Evolutionary conservation across 2,329 filamentous ascomycete genomes (phyloP), one percentile per base, ranked within the genome.

Genomic region (Trichoderma lentiforme): DNA sequence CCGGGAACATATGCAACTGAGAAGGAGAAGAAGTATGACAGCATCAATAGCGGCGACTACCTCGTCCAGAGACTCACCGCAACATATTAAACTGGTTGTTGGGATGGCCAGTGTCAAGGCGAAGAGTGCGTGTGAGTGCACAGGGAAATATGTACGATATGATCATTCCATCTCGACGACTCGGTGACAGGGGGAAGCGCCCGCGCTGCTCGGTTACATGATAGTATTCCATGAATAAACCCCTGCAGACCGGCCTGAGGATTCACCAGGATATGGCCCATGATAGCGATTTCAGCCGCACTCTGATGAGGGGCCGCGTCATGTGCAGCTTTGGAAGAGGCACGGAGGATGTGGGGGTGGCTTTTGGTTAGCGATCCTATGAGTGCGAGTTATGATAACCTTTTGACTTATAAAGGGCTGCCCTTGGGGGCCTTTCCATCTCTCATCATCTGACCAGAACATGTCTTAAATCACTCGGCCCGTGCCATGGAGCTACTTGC

Each of bases 31-130:
- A 96, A 95, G 83, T 97, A 97, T 77, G 83, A 87, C 39, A 89
- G 88, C 1, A 90, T 97, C 76, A 93, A 91, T 72, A 92, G 91
- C 76, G 93, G 93, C 2, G 89, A 96, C 15, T 98, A 97, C 78
- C 82, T 98, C 61, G 89, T 93, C 9, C 89, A 92, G 83, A 90
- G 95, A 74, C 82, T 98, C 79, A 86, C 90, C 6, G 91, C 92
- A 15, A 98, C 95, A 4, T 90, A 93, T 76, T 72, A 30, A 51
- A 65, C 36, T 43, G 39, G 8, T 14, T 14, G 18, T 39, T 66
- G 63, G 39, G 28, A 9, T 39, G 30, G 47, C 14, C 30, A 57
- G 18, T 26, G 6, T 30, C 30, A 56, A 15, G 53, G 26, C n/a
- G n/a, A 60, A 47, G 53, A 14, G 6, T 5, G 6, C 2, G n/a